A percentile compares a stretch with the other conserved stretches of the same genome.
Conservation (phyloP, 2,329 filamentous ascomycete genomes). For the Fusarium dimerum region DNA sequence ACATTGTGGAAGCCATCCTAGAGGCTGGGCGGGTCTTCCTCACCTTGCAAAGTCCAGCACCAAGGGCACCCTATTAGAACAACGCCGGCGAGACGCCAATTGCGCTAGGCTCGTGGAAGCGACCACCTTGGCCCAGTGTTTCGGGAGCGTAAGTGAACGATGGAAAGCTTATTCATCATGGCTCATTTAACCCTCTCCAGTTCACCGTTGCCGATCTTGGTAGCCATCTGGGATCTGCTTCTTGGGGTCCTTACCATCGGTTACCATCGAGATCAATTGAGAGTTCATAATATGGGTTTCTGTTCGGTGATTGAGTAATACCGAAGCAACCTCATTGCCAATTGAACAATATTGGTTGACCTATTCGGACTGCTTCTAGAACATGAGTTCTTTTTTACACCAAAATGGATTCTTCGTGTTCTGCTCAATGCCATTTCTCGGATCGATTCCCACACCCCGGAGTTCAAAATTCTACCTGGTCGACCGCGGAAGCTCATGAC, state of each 20-base stretch:
- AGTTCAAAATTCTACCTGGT: slow-evolving; percentile 19
- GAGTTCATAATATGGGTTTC: slow-evolving; percentile 6
- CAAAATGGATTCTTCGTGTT: slow-evolving; percentile 1
- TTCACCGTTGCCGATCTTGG: slow-evolving; percentile 16
- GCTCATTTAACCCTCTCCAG: slow-evolving; percentile 25
- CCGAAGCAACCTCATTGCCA: background rate
- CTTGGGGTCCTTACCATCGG: slow-evolving; percentile 8
- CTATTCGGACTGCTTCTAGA: background rate
- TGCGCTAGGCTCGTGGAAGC: slow-evolving; percentile 17
- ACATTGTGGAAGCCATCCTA: slow-evolving; percentile 27
- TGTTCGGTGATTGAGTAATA: background rate
- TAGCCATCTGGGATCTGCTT: slow-evolving; percentile 2
- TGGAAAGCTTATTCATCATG: slow-evolving; percentile 21
- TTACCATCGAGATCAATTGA: slow-evolving; percentile 16
- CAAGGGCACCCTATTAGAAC: slow-evolving; percentile 8
- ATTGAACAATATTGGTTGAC: background rate
- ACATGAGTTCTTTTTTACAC: too few species aligned
- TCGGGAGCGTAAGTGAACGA: slow-evolving; percentile 16
- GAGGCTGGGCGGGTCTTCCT: slow-evolving; percentile 9
- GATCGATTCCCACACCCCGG: slow-evolving; percentile 17
- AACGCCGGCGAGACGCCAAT: slow-evolving; percentile 14
- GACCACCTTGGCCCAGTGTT: slow-evolving; percentile 17
- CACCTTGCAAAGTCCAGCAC: slow-evolving; percentile 15
- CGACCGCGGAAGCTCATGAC: slow-evolving; percentile 23
- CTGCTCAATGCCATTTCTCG: slow-evolving; percentile 7